Conservation (phyloP, 345 rosid genomes). For the Gossypium mustelinum region DNA sequence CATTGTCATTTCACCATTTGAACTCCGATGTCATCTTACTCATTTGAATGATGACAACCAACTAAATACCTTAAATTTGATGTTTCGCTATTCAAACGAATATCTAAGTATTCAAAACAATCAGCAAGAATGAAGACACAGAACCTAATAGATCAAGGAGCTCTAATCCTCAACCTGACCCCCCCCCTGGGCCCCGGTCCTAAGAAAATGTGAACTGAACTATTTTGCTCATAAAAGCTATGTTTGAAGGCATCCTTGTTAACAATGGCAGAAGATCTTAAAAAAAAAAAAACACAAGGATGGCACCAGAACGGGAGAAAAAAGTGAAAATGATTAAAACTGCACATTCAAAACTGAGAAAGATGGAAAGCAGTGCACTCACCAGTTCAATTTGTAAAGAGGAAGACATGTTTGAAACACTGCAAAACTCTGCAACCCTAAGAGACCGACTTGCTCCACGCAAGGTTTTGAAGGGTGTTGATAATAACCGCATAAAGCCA, state of each 20-base stretch:
- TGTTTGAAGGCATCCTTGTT: neutral
- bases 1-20: neutral
- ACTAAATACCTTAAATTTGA: neutral
- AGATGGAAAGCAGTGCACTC: slow-evolving; percentile 18
- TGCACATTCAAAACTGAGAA: neutral
- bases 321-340: neutral
- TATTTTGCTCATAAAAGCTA: neutral
- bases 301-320: neutral
- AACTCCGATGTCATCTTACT: neutral
- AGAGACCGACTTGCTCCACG: slow-evolving; percentile 88
- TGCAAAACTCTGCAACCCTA: slow-evolving; percentile 83
- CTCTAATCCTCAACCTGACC: too few relatives aligned
- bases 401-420: slow-evolving; percentile 66
- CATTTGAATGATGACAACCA: neutral
- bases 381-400: slow-evolving; percentile 95
- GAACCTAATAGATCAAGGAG: neutral
- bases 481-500: slow-evolving; percentile 69
- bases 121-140: neutral
- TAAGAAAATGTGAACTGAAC: too few relatives aligned
- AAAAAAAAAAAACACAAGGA: neutral
- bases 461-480: slow-evolving; percentile 79
- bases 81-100: neutral
- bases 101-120: neutral
- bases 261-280: neutral
- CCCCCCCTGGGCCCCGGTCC: too few relatives aligned